Conservation (phyloP, 805 yeast genomes). For the Teunomyces tritomae region DNA sequence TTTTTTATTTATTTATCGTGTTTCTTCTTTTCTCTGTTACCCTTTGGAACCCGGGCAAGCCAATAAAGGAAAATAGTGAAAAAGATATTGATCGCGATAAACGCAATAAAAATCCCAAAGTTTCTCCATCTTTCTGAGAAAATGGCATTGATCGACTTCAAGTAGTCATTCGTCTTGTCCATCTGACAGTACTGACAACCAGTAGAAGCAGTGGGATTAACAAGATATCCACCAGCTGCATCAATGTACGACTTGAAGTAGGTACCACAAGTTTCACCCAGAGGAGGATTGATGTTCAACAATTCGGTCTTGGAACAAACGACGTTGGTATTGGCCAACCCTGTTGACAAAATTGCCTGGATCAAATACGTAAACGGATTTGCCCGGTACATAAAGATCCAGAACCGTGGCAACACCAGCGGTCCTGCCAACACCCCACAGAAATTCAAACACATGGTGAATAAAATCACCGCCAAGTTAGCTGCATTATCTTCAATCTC, state of each 20-base stretch:
- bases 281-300: conserved; percentile 38
- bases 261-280: conserved; percentile 62
- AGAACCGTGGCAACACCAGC: conserved; percentile 69
- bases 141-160: conserved; percentile 43
- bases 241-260: conserved; percentile 47
- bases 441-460: conserved; percentile 63
- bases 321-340: conserved; percentile 44
- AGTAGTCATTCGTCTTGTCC: conserved; percentile 55
- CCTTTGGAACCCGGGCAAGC: conserved; percentile 75
- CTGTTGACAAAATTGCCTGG: conserved; percentile 51
- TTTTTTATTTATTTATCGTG: neutral
- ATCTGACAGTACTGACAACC: conserved; percentile 55
- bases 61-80: conserved; percentile 46
- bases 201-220: conserved; percentile 47
- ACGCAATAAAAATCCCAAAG: conserved; percentile 49
- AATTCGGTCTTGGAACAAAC: conserved; percentile 27
- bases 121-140: conserved; percentile 64
- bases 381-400: conserved; percentile 78
- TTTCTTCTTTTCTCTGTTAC: conserved; percentile 28
- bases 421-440: conserved; percentile 74
- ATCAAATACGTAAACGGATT: conserved; percentile 74
- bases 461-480: conserved; percentile 53
- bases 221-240: conserved; percentile 52
- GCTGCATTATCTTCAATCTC: conserved; percentile 64
- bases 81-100: conserved; percentile 33